Evolutionary conservation across 2,329 filamentous ascomycete species (phyloP), one percentile per base, ranked within the genome.

Genomic region (Thelonectria rubi): DNA sequence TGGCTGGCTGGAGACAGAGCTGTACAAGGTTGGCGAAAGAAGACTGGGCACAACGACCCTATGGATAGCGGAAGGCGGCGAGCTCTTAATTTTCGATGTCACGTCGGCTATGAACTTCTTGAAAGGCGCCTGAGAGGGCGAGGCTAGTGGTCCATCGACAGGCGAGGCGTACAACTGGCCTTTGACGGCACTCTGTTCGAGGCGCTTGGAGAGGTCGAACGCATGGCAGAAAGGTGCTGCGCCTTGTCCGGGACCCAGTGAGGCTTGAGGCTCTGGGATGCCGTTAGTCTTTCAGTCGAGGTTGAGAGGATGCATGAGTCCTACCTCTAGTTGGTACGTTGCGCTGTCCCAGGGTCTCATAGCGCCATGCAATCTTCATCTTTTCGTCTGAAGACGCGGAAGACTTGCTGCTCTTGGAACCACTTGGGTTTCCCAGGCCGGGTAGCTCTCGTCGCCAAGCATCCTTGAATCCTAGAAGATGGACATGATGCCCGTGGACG

Each of bases 351-450:
- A 98, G 78, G 34, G 88, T 86, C 77, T 98, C 94, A 79, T 99
- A 99, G 76, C 95, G 86, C 95, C 95, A 99, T 3, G 95, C 95
- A 80, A 99, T 99, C 80, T 97, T 98, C 95, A 99, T 98, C 77
- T 90, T 94, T 65, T 94, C 91, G 14, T 84, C 82, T 2, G 77
- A 72, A 3, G 74, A 67, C 15, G 73, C 56, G 40, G 82, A 79
- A 32, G 82, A 69, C 57, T 75, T 79, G 69, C 67, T 62, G 43
- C 72, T 74, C 76, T 71, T 81, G 52, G 82, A 78, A 65, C 74
- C 64, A 49, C 71, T 68, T 15, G 77, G 75, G 10, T 71, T 79
- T 2, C 82, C 83, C 34, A 96, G 76, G 0, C 91, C 94, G 3
- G 95, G 95, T 20, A 99, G 81, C 69, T 94, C 93, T 65, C 91